These are phyloP conservation scores for Wickerhamomyces sp. DNA, from an alignment of 1,139 yeast species.

Conservation along the genomic window DNA sequence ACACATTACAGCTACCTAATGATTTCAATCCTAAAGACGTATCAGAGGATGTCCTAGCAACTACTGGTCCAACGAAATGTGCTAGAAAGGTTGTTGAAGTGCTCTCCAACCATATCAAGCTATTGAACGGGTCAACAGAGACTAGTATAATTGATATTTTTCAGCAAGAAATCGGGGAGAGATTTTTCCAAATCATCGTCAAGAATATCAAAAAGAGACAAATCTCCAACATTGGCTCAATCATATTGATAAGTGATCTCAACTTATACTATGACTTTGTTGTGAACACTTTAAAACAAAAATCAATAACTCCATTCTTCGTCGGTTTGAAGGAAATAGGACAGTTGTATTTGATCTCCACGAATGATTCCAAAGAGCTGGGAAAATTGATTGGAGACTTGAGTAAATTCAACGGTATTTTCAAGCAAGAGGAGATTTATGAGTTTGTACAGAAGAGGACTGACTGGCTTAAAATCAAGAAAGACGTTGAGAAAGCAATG, in stretches of 20 bases:
- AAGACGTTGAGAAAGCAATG: constrained; percentile 90
- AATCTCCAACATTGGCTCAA: constrained; percentile 78
- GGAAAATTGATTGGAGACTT: constrained; percentile 83
- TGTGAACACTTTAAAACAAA: constrained; percentile 53
- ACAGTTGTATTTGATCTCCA: constrained; percentile 72
- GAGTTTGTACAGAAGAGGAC: constrained; percentile 85
- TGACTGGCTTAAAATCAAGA: constrained; percentile 76
- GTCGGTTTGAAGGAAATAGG: constrained; percentile 82
- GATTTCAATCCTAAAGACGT: constrained; percentile 40
- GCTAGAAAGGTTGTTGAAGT: constrained; percentile 59
- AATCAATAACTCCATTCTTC: constrained; percentile 68
- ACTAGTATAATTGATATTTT: constrained; percentile 85
- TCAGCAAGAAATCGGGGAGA: constrained; percentile 87
- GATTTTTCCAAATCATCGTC: constrained; percentile 74
- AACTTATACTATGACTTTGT: constrained; percentile 75
- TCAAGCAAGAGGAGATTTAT: constrained; percentile 88
- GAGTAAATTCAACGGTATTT: constrained; percentile 82
- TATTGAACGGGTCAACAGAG: constrained; percentile 81
- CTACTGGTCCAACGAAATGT: constrained; percentile 66
- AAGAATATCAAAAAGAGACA: constrained; percentile 66
- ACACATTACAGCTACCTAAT: constrained; percentile 46
- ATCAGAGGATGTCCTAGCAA: constrained; percentile 12
- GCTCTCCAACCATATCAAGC: constrained; percentile 66
- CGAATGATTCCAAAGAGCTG: constrained; percentile 70
- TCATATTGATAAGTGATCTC: constrained; percentile 67